Evolutionary conservation across 75 land plant genomes (phyloP).

Genomic region (Gnetum montanum): DNA sequence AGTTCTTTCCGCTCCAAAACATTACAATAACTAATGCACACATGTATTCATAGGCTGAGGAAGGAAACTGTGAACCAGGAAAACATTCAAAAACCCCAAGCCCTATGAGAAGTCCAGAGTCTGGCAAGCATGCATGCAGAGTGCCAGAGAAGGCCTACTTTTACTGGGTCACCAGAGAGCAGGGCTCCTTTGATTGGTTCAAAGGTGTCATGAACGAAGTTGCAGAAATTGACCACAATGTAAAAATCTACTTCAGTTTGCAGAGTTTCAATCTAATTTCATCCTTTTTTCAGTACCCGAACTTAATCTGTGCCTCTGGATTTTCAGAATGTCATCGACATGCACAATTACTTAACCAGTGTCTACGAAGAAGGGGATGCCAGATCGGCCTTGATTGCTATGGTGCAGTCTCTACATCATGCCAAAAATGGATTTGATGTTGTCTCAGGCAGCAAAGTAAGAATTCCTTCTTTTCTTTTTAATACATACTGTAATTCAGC

Average conservation of each 20-base stretch:
- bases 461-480: neutral
- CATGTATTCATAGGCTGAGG: too few relatives aligned
- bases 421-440: constrained; percentile 77
- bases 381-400: constrained; percentile 62
- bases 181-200: constrained; percentile 90
- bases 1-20: too few relatives aligned
- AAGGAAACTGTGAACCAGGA: constrained; percentile 3
- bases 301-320: too few relatives aligned
- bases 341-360: constrained; percentile 46
- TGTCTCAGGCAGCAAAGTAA: constrained; percentile 75
- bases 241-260: constrained; percentile 13
- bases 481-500: too few relatives aligned
- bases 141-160: constrained; percentile 69
- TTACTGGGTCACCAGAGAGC: constrained; percentile 89
- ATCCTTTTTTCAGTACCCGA: too few relatives aligned
- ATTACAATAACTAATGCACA: too few relatives aligned
- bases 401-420: constrained; percentile 76
- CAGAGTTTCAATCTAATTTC: too few relatives aligned
- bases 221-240: constrained; percentile 50
- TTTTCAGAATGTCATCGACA: neutral
- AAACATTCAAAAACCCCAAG: neutral
- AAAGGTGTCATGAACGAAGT: constrained; percentile 90
- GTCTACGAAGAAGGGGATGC: constrained; percentile 93
- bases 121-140: constrained; percentile 1
- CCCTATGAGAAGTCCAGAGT: neutral